phyloP scores from a whole-genome alignment of 2,329 filamentous ascomycete genomes.

The Clarireedia paspali region DNA sequence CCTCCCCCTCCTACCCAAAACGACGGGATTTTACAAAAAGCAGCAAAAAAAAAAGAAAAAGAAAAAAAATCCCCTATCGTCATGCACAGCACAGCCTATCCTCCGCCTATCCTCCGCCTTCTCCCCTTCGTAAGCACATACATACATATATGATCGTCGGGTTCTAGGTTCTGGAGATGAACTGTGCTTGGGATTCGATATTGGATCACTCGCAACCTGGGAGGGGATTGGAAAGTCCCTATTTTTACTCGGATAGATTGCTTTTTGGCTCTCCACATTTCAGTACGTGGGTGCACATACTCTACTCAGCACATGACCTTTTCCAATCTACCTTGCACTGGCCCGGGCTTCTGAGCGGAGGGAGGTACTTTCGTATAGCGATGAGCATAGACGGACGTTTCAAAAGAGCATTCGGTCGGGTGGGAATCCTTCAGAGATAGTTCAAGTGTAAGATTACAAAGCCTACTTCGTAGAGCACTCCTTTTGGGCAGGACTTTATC shows the following conservation, averaged over 20 bases:
- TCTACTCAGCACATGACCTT: background rate
- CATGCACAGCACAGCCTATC: background rate
- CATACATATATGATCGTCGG: background rate
- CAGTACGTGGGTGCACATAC: background rate
- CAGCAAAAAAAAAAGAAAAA: too few relatives aligned
- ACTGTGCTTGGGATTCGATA: background rate
- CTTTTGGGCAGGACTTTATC: background rate
- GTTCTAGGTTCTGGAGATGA: background rate
- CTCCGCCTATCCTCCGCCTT: background rate
- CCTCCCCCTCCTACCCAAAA: too few relatives aligned
- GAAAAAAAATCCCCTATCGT: too few relatives aligned
- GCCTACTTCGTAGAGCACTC: too few relatives aligned
- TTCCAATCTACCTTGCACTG: background rate
- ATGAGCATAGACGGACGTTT: too few relatives aligned
- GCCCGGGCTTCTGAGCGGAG: too few relatives aligned
- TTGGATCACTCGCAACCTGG: background rate
- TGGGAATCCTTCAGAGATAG: background rate
- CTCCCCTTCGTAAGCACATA: background rate
- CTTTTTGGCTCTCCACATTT: background rate
- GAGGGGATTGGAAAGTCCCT: background rate
- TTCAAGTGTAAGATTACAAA: background rate
- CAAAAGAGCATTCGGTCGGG: too few relatives aligned
- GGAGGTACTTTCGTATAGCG: too few relatives aligned
- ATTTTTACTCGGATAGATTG: background rate
- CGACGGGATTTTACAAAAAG: too few relatives aligned